Conservation (phyloP, 257 asterid genomes). For the Avicennia marina region DNA sequence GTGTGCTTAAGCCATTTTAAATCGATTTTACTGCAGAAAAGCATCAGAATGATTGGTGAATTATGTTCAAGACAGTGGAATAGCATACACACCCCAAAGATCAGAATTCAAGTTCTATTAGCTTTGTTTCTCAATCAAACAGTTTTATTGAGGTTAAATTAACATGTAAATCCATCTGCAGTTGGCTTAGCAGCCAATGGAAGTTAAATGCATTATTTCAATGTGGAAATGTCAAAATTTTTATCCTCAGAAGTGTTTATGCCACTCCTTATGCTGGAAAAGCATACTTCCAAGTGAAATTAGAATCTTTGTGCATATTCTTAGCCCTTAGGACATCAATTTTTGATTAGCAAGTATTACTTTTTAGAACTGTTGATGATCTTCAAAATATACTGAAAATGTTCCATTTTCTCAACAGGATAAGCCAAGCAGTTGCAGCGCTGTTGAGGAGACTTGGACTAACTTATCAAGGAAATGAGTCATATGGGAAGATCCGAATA, state of each 20-base stretch:
- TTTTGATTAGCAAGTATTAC: slow-evolving; percentile 3
- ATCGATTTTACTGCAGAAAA: no score
- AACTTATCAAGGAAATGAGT: slow-evolving; percentile 74
- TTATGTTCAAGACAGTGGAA: slow-evolving; percentile 7
- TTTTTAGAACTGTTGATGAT: slow-evolving; percentile 7
- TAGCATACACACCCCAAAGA: neutral
- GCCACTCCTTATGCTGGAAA: no score
- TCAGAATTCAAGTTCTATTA: neutral
- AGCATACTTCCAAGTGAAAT: no score
- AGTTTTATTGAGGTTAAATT: neutral
- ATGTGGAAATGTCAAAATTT: neutral
- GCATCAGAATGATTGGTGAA: no score
- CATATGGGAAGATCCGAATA: slow-evolving; percentile 76
- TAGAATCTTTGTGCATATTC: no score
- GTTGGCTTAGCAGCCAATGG: neutral
- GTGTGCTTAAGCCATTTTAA: no score
- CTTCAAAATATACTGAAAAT: slow-evolving; percentile 8
- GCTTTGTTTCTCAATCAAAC: neutral
- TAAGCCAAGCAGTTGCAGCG: slow-evolving; percentile 74
- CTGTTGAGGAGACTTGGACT: slow-evolving; percentile 80
- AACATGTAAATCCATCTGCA: neutral
- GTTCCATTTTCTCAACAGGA: slow-evolving; percentile 49
- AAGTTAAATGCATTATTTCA: neutral
- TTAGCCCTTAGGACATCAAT: slow-evolving; percentile 1
- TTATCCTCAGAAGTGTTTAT: slow-evolving; percentile 3